Conservation (phyloP, 2,329 filamentous ascomycete genomes). For the Metarhizium rileyi region DNA sequence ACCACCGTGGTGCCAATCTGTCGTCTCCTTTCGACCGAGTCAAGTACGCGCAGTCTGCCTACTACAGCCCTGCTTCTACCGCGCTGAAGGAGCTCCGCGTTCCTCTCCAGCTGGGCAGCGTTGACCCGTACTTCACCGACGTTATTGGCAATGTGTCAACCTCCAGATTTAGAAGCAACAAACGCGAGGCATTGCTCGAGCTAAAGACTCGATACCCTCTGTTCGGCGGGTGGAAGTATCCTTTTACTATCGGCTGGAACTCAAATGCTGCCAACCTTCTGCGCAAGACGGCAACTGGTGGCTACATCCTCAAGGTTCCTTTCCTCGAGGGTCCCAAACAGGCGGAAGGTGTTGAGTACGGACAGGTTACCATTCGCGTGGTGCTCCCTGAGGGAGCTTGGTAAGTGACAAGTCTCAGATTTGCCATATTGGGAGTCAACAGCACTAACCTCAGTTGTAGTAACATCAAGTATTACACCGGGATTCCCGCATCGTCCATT, state of each 20-base stretch:
- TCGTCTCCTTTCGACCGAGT: constrained; percentile 64
- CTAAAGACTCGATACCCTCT: constrained; percentile 92
- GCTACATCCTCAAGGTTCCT: constrained; percentile 81
- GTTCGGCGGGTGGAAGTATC: constrained; percentile 97
- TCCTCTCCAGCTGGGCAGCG: constrained; percentile 67
- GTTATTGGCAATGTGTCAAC: constrained; percentile 96
- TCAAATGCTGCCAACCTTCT: constrained; percentile 70
- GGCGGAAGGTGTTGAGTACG: constrained; percentile 77
- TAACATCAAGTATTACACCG: constrained; percentile 68
- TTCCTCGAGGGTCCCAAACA: constrained; percentile 90
- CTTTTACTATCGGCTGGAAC: constrained; percentile 95
- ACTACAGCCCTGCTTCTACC: constrained; percentile 65
- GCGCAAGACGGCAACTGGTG: constrained; percentile 53
- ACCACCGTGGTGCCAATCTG: constrained; percentile 76
- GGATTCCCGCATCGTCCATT: constrained; percentile 55
- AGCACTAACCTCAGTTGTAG: constrained; percentile 39
- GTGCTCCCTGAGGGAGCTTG: constrained; percentile 85
- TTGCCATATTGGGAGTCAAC: neutral
- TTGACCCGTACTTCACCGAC: constrained; percentile 89
- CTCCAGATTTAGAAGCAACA: constrained; percentile 70
- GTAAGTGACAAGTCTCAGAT: constrained; percentile 38
- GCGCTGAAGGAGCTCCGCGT: constrained; percentile 77
- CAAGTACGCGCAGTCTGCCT: constrained; percentile 62
- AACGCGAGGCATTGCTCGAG: constrained; percentile 73
- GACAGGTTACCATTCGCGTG: constrained; percentile 67